Conservation (phyloP, 352 stramenopile genomes). For the Hyaloperonospora brassicae region DNA sequence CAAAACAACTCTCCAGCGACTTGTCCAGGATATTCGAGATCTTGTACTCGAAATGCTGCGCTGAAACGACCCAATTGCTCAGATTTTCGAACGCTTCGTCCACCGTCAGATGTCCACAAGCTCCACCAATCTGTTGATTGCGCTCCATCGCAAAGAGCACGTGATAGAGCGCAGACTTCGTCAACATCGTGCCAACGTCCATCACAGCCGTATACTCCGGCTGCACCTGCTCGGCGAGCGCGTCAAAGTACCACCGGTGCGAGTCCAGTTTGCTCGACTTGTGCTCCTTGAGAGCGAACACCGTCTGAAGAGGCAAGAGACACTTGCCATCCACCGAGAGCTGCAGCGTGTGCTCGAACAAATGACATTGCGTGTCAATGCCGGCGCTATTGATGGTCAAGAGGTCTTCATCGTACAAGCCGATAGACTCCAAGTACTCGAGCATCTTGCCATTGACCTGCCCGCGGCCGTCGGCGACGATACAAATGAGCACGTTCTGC, state of each 20-base stretch:
- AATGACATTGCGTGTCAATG: slow-evolving; percentile 69
- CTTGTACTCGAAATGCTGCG: slow-evolving; percentile 88
- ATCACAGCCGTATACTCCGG: slow-evolving; percentile 78
- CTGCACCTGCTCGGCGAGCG: slow-evolving; percentile 75
- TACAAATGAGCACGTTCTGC: slow-evolving; percentile 76
- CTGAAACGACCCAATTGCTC: slow-evolving; percentile 83
- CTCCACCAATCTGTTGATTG: slow-evolving; percentile 74
- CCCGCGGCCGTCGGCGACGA: slow-evolving; percentile 71
- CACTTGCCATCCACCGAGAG: slow-evolving; percentile 60
- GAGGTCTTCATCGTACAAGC: slow-evolving; percentile 78
- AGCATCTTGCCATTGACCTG: slow-evolving; percentile 73
- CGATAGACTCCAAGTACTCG: slow-evolving; percentile 64
- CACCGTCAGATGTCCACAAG: slow-evolving; percentile 73
- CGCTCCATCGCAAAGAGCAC: slow-evolving; percentile 69
- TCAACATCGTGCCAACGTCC: slow-evolving; percentile 81
- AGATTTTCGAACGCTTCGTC: slow-evolving; percentile 78
- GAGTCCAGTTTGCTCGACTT: slow-evolving; percentile 81
- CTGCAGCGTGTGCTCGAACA: slow-evolving; percentile 83
- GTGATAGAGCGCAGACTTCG: slow-evolving; percentile 70
- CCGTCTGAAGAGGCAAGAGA: slow-evolving; percentile 61
- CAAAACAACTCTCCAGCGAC: slow-evolving; percentile 78
- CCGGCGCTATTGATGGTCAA: slow-evolving; percentile 81
- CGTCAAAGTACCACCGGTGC: slow-evolving; percentile 82
- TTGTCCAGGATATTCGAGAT: slow-evolving; percentile 87
- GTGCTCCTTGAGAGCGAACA: slow-evolving; percentile 77